These are phyloP conservation scores for Fusarium phyllophilum DNA, from an alignment of 2,329 filamentous ascomycete species.

Conservation along the genomic window DNA sequence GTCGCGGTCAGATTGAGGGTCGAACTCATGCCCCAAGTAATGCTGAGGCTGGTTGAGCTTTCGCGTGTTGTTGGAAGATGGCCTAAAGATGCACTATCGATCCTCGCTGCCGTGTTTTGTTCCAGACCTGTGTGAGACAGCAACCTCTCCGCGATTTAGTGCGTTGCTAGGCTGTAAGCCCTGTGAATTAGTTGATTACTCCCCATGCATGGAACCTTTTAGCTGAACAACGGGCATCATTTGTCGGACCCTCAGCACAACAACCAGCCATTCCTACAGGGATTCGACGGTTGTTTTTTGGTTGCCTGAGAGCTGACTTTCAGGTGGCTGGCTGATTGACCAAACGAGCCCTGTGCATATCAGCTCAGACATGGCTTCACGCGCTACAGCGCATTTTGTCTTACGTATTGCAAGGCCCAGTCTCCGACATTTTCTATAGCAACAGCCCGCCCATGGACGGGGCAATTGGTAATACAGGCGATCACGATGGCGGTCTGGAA, in stretches of 20 bases:
- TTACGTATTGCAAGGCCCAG: not conserved
- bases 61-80: not conserved
- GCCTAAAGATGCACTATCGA: not conserved
- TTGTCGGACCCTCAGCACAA: not conserved
- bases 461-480: not conserved
- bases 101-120: not conserved
- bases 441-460: not conserved
- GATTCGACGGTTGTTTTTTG: not conserved
- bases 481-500: not conserved
- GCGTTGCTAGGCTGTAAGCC: not conserved
- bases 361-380: not conserved
- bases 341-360: not conserved
- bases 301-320: not conserved
- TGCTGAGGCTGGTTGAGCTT: not conserved
- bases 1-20: not conserved
- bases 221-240: not conserved
- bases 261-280: not conserved
- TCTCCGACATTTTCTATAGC: not conserved
- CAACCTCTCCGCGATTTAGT: not conserved
- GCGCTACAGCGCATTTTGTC: not conserved
- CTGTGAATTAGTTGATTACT: not conserved
- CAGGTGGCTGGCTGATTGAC: conserved; percentile 2
- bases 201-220: not conserved
- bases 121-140: not conserved
- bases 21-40: too few relatives aligned